phyloP scores from a whole-genome alignment of 495 filamentous ascomycete species.

The Tirmania nivea region DNA sequence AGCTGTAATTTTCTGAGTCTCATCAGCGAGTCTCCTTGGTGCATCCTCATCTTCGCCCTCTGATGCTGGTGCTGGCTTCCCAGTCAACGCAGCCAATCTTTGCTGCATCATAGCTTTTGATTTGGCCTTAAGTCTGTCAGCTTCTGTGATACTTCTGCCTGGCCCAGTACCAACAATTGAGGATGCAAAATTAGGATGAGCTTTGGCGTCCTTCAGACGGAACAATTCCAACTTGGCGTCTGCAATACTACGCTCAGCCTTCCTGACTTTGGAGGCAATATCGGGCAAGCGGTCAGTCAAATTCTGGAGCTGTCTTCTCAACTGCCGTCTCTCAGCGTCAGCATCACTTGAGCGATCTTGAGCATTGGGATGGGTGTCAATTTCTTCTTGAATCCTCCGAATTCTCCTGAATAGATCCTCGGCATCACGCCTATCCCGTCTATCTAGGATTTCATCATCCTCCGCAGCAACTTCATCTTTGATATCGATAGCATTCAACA shows the following conservation, averaged over 20 bases:
- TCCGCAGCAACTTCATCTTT: conserved; percentile 76
- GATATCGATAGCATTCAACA: conserved; percentile 95
- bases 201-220: conserved; percentile 78
- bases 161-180: conserved; percentile 82
- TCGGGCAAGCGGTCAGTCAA: conserved; percentile 79
- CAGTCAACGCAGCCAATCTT: conserved; percentile 74
- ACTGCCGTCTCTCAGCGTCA: conserved; percentile 60
- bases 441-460: conserved; percentile 79
- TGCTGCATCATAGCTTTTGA: conserved; percentile 98
- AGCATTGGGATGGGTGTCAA: conserved; percentile 74
- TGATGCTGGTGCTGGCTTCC: conserved; percentile 43
- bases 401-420: conserved; percentile 88
- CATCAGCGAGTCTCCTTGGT: conserved; percentile 64
- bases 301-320: conserved; percentile 74
- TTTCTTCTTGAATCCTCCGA: conserved; percentile 87
- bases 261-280: conserved; percentile 74
- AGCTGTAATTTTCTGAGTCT: conserved; percentile 53
- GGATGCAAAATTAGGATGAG: conserved; percentile 61
- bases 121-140: conserved; percentile 80
- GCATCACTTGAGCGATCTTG: conserved; percentile 50
- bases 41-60: conserved; percentile 49
- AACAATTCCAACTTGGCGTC: conserved; percentile 89
- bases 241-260: conserved; percentile 75
- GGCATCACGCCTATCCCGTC: conserved; percentile 72
- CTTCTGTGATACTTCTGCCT: conserved; percentile 77